Evolutionary conservation across 306 rosid genomes (phyloP).

Genomic region (Malus sieversii): DNA sequence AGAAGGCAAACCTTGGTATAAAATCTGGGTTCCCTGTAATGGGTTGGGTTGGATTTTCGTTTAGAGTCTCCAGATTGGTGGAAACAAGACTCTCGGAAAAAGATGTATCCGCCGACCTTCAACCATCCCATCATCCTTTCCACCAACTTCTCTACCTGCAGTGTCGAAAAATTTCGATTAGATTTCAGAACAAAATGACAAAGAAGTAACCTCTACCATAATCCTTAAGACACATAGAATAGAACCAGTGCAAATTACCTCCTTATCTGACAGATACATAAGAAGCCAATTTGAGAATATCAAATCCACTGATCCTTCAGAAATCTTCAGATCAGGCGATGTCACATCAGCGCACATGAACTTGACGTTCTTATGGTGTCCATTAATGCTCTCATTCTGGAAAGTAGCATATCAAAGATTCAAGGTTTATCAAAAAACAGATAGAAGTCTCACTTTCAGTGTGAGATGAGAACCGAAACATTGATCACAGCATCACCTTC

Average conservation of each 20-base stretch:
- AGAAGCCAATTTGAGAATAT: constrained; percentile 96
- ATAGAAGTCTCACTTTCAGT: background rate
- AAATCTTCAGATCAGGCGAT: constrained; percentile 48
- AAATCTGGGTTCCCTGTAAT: constrained; percentile 87
- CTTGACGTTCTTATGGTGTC: constrained; percentile 70
- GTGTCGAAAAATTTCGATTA: background rate
- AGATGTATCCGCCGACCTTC: constrained; percentile 73
- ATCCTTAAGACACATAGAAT: background rate
- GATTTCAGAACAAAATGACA: background rate
- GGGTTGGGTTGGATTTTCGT: constrained; percentile 90
- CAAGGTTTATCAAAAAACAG: background rate
- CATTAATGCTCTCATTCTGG: constrained; percentile 78
- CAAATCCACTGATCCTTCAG: constrained; percentile 68
- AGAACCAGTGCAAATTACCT: constrained; percentile 36
- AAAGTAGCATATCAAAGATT: constrained; percentile 1
- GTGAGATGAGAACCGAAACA: constrained; percentile 4
- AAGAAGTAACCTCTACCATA: background rate
- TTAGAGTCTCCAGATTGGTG: constrained; percentile 97
- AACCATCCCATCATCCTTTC: constrained; percentile 83
- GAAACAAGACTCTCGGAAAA: constrained; percentile 93
- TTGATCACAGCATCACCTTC: constrained; percentile 43
- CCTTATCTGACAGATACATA: constrained; percentile 85
- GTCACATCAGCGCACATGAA: constrained; percentile 93
- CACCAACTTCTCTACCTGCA: constrained; percentile 64
- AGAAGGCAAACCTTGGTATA: constrained; percentile 71